Evolutionary conservation across 1,139 yeast species (phyloP).

Genomic region (Pneumocystis murina): DNA sequence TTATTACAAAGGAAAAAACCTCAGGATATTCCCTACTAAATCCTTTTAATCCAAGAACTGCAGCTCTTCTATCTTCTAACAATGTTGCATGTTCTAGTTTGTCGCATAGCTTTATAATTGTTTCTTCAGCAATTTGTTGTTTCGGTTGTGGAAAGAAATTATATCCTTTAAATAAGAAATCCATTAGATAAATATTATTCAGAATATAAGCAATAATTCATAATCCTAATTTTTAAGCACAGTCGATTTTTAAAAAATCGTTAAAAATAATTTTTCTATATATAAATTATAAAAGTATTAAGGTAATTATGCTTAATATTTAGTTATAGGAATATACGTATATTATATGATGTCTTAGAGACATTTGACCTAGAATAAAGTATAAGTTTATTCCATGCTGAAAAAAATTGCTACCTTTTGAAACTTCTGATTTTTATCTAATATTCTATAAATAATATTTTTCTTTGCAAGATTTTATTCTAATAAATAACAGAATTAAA

Average conservation of each 20-base stretch:
- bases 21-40: slow-evolving; percentile 84
- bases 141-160: slow-evolving; percentile 37
- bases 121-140: slow-evolving; percentile 50
- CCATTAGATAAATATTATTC: slow-evolving; percentile 20
- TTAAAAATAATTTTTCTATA: not conserved
- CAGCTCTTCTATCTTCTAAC: slow-evolving; percentile 78
- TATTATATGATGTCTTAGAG: not conserved
- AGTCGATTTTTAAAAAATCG: not conserved
- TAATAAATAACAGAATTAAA: not conserved
- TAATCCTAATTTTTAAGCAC: not conserved
- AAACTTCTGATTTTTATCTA: not conserved
- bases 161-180: slow-evolving; percentile 29
- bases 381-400: not conserved
- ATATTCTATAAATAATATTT: not conserved
- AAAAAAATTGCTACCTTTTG: not conserved
- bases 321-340: not conserved
- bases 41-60: slow-evolving; percentile 77
- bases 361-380: not conserved
- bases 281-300: not conserved
- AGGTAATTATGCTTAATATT: not conserved
- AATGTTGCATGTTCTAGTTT: slow-evolving; percentile 69
- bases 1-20: slow-evolving; percentile 8
- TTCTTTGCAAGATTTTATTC: not conserved
- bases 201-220: not conserved
- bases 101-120: slow-evolving; percentile 79